A percentile compares a stretch with the other conserved stretches of the same genome.
Evolutionary conservation across 192 early-diverging fungal genomes (phyloP).

Genomic region (Geranomyces michiganensis): DNA sequence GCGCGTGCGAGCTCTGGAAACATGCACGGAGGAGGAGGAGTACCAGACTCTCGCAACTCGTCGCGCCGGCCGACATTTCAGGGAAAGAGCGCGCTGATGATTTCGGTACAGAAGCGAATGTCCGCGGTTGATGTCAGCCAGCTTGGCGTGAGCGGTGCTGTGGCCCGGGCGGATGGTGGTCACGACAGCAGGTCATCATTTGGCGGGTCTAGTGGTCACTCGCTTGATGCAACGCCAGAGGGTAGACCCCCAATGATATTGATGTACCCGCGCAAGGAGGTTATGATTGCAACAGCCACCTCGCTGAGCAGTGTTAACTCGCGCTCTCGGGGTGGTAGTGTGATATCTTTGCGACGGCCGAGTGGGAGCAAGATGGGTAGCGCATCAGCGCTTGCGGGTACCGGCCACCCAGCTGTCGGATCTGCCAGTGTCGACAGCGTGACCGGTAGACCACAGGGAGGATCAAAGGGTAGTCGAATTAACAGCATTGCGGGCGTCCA

Average conservation of each 20-base stretch:
- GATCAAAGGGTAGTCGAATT: not conserved
- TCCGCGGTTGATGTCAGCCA: constrained; percentile 26
- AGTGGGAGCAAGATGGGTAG: constrained; percentile 16
- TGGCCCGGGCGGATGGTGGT: too few relatives aligned
- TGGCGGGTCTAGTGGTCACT: not conserved
- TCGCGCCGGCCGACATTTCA: constrained; percentile 30
- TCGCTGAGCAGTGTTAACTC: constrained; percentile 15
- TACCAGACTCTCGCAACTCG: constrained; percentile 2
- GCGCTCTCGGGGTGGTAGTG: constrained; percentile 17
- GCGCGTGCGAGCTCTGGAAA: not conserved
- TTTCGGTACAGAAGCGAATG: constrained; percentile 22
- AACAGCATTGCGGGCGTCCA: not conserved
- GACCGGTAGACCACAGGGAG: not conserved
- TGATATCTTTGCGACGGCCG: not conserved
- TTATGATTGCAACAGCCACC: constrained; percentile 24
- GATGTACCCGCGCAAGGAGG: constrained; percentile 53
- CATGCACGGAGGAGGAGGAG: not conserved
- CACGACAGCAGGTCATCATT: not conserved
- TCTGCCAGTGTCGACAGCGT: not conserved
- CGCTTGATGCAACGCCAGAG: not conserved
- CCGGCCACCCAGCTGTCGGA: not conserved
- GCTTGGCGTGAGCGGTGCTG: not conserved
- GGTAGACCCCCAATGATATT: constrained; percentile 46
- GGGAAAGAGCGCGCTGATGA: constrained; percentile 29
- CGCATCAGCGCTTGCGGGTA: not conserved